Evolutionary conservation across 176 grass and related monocot genomes (phyloP).

Genomic region (Rhynchospora tenuis): DNA sequence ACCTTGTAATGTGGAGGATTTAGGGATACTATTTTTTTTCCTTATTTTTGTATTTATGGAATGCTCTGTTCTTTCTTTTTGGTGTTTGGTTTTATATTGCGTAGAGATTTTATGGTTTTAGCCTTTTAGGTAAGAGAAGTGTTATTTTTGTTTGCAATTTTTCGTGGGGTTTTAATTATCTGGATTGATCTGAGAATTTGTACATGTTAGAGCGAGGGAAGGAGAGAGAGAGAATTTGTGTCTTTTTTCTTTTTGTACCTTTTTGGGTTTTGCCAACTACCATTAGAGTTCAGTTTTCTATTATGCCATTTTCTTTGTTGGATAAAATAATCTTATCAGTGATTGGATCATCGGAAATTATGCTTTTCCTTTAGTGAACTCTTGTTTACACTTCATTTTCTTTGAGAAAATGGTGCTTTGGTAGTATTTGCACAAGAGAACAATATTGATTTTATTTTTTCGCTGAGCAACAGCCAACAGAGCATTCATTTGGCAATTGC

Average conservation of each 20-base stretch:
- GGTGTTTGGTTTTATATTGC: background rate
- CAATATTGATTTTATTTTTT: background rate
- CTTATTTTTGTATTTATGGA: background rate
- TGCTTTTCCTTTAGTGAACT: background rate
- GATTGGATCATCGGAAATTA: background rate
- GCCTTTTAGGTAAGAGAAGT: background rate
- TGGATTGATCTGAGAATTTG: background rate
- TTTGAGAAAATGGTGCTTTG: background rate
- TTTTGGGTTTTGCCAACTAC: background rate
- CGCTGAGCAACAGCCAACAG: background rate
- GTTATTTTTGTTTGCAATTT: background rate
- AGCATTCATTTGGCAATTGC: background rate
- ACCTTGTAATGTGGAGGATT: background rate
- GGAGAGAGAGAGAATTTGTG: background rate
- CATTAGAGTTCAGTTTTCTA: background rate
- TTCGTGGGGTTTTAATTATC: background rate
- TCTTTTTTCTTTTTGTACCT: background rate
- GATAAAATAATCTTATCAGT: background rate
- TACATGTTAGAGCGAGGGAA: background rate
- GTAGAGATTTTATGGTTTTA: background rate
- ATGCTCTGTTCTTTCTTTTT: background rate
- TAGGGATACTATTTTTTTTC: background rate
- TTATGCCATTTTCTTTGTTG: background rate
- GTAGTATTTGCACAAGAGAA: background rate
- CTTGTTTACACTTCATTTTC: background rate